These are phyloP conservation scores for Vicia villosa DNA, from an alignment of 306 rosid genomes.

Conservation along the genomic window DNA sequence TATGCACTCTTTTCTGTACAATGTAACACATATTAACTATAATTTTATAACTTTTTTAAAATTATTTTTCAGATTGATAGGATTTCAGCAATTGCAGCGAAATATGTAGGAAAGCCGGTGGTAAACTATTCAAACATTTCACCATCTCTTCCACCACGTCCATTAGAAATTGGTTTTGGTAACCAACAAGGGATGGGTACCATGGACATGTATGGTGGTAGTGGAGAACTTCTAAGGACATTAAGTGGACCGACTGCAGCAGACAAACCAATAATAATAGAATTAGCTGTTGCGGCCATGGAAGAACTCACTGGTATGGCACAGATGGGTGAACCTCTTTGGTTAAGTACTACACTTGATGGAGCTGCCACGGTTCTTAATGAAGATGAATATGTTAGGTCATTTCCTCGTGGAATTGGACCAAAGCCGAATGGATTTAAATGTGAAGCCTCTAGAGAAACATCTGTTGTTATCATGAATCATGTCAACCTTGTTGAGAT, in stretches of 20 bases:
- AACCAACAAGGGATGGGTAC: slow-evolving; percentile 52
- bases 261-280: slow-evolving; percentile 85
- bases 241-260: slow-evolving; percentile 72
- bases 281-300: slow-evolving; percentile 96
- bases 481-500: slow-evolving; percentile 89
- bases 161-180: slow-evolving; percentile 65
- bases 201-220: slow-evolving; percentile 63
- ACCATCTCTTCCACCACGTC: slow-evolving; percentile 70
- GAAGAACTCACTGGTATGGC: slow-evolving; percentile 90
- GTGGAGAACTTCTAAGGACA: slow-evolving; percentile 74
- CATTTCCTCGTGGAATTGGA: slow-evolving; percentile 81
- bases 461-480: slow-evolving; percentile 80
- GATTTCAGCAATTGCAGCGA: slow-evolving; percentile 91
- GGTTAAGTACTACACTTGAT: slow-evolving; percentile 74
- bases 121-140: slow-evolving; percentile 75
- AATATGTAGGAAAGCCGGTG: slow-evolving; percentile 90
- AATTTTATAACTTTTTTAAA: not conserved
- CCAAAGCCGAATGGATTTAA: slow-evolving; percentile 74
- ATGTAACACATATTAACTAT: not conserved
- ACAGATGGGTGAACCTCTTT: slow-evolving; percentile 85
- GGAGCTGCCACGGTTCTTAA: slow-evolving; percentile 57
- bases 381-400: slow-evolving; percentile 77
- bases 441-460: slow-evolving; percentile 84
- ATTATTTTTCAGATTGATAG: slow-evolving; percentile 67
- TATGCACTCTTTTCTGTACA: not conserved